Percentiles rank a stretch among this genome's conserved stretches.
phyloP scores from a whole-genome alignment of 202 grass and related monocot species.

The Dendrocalamus latiflorus region DNA sequence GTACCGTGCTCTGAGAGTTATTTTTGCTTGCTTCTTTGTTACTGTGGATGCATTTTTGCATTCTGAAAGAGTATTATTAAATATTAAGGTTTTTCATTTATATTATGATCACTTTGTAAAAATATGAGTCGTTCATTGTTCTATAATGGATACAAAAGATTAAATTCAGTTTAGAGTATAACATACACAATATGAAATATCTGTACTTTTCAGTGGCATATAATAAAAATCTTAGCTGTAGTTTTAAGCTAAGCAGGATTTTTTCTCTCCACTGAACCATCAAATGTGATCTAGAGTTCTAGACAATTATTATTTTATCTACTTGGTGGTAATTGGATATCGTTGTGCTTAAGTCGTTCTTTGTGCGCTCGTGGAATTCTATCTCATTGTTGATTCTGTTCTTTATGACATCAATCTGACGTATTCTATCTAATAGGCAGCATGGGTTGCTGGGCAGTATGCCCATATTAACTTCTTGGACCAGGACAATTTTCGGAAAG shows the following conservation, averaged over 20 bases:
- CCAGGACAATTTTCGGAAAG: slow-evolving; percentile 54
- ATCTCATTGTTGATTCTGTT: too few relatives aligned
- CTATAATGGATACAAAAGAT: neutral
- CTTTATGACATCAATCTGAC: slow-evolving; percentile 32
- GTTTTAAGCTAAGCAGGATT: neutral
- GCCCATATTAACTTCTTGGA: slow-evolving; percentile 78
- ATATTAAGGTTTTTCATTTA: neutral
- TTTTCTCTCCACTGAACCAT: neutral
- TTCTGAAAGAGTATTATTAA: neutral
- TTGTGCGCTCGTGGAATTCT: neutral
- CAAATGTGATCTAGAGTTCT: neutral
- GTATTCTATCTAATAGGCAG: slow-evolving; percentile 57
- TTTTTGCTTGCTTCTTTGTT: neutral
- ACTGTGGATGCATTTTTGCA: neutral
- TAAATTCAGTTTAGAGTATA: neutral
- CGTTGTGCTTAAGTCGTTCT: neutral
- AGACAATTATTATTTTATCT: neutral
- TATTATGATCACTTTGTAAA: neutral
- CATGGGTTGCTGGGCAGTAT: slow-evolving; percentile 97
- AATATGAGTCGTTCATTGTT: neutral
- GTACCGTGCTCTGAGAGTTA: slow-evolving; percentile 26
- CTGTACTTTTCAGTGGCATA: neutral
- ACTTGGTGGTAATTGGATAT: too few relatives aligned
- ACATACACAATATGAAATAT: neutral
- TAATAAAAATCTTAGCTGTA: neutral